These are phyloP conservation scores for Holtermanniella nyarrowii DNA, from an alignment of 768 basidiomycete species.

Conservation along the genomic window DNA sequence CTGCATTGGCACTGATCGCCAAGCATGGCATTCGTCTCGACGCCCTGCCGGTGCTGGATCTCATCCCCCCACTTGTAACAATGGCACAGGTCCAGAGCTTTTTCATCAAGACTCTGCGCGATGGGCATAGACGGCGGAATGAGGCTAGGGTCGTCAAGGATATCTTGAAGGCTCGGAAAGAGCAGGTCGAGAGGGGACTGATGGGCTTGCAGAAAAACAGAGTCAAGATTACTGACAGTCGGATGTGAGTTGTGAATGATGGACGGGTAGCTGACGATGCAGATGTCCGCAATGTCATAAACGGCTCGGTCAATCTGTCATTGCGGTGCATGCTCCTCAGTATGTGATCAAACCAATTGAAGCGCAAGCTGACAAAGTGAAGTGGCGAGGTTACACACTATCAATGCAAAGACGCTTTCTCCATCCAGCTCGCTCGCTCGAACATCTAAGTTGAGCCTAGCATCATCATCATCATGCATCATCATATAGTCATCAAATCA, in stretches of 20 bases:
- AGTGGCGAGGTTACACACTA: constrained; percentile 96
- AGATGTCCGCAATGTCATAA: constrained; percentile 97
- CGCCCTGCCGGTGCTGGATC: constrained; percentile 65
- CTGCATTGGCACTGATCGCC: constrained; percentile 79
- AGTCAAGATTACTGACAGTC: constrained; percentile 80
- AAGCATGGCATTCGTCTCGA: constrained; percentile 75
- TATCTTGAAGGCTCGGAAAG: constrained; percentile 62
- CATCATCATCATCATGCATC: background rate
- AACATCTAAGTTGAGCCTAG: constrained; percentile 2
- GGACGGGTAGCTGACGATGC: constrained; percentile 2
- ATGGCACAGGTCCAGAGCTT: constrained; percentile 70
- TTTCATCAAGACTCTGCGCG: constrained; percentile 58
- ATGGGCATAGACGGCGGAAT: constrained; percentile 49
- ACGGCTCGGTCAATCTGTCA: constrained; percentile 80
- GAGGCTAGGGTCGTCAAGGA: constrained; percentile 60
- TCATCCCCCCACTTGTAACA: constrained; percentile 82
- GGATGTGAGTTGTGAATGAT: constrained; percentile 58
- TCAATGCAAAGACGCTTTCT: constrained; percentile 74
- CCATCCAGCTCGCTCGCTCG: constrained; percentile 18
- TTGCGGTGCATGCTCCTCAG: constrained; percentile 85
- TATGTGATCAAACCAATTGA: constrained; percentile 40
- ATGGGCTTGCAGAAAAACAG: constrained; percentile 67
- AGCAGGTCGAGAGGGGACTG: constrained; percentile 61
- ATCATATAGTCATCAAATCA: background rate
- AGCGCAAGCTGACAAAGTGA: constrained; percentile 2